These are phyloP conservation scores for Evernia prunastri DNA, from an alignment of 495 filamentous ascomycete species.

Conservation along the genomic window DNA sequence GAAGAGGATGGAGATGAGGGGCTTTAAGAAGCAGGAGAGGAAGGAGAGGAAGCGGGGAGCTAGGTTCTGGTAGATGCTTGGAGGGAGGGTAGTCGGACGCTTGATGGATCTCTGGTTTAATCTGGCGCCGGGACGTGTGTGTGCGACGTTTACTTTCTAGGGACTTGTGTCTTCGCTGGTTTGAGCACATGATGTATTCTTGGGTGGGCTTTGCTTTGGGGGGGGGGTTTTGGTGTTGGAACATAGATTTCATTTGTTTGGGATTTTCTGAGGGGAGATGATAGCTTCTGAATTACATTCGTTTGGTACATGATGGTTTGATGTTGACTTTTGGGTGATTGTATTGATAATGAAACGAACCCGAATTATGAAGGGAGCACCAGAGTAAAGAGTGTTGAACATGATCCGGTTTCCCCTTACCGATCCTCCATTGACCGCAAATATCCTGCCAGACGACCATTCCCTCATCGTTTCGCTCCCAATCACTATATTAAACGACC, in stretches of 20 bases:
- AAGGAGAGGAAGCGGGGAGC: constrained; percentile 1
- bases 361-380: neutral
- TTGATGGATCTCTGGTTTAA: neutral
- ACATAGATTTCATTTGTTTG: neutral
- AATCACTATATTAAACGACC: too few species aligned
- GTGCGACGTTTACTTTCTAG: neutral
- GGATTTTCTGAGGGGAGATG: neutral
- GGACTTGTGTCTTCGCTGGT: neutral
- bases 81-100: neutral
- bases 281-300: neutral
- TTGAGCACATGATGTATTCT: neutral
- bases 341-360: neutral
- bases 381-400: too few species aligned
- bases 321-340: neutral
- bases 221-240: neutral
- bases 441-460: too few species aligned
- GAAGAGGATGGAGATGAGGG: constrained; percentile 21
- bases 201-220: neutral
- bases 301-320: neutral
- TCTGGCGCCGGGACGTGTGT: neutral
- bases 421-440: too few species aligned
- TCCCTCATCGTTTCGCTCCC: too few species aligned
- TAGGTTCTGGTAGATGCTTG: constrained; percentile 3
- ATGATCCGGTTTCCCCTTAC: too few species aligned
- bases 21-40: constrained; percentile 15